phyloP scores from a whole-genome alignment of 208 protist species.

The Crithidia fasciculata region DNA sequence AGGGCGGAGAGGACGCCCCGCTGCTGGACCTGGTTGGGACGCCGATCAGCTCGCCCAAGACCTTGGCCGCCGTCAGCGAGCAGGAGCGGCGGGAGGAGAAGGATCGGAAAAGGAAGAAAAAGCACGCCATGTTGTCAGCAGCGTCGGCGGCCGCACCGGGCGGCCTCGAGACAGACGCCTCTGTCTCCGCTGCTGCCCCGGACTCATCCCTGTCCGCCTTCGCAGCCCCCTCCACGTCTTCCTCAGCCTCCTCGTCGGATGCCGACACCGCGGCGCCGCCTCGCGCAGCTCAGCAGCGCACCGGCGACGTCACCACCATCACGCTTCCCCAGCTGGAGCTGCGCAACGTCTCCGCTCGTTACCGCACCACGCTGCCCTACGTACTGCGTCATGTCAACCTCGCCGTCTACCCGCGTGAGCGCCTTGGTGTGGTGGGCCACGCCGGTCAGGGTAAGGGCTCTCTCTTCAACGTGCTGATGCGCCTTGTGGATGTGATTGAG shows the following conservation, averaged over 20 bases:
- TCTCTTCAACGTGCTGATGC: constrained; percentile 64
- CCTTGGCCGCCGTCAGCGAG: neutral
- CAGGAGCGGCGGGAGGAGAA: neutral
- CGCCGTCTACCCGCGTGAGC: constrained; percentile 50
- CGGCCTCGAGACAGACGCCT: too few relatives aligned
- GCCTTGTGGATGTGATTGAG: constrained; percentile 82
- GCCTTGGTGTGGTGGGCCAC: constrained; percentile 62
- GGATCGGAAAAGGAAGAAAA: neutral
- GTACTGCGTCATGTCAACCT: constrained; percentile 62
- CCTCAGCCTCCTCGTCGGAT: constrained; percentile 14
- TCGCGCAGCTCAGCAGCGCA: neutral
- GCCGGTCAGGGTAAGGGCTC: constrained; percentile 77
- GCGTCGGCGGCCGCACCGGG: too few relatives aligned
- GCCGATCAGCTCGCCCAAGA: constrained; percentile 13
- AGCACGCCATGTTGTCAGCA: too few relatives aligned
- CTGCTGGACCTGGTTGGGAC: constrained; percentile 9
- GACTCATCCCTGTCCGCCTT: constrained; percentile 7
- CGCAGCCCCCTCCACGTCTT: constrained; percentile 12
- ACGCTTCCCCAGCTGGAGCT: constrained; percentile 53
- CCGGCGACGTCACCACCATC: constrained; percentile 14
- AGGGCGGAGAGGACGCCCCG: constrained; percentile 17
- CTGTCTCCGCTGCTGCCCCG: neutral
- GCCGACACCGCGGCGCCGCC: neutral
- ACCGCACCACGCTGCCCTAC: constrained; percentile 49
- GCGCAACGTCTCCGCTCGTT: constrained; percentile 60